These are phyloP conservation scores for Boletus sp. DNA, from an alignment of 768 basidiomycete species.

Conservation along the genomic window DNA sequence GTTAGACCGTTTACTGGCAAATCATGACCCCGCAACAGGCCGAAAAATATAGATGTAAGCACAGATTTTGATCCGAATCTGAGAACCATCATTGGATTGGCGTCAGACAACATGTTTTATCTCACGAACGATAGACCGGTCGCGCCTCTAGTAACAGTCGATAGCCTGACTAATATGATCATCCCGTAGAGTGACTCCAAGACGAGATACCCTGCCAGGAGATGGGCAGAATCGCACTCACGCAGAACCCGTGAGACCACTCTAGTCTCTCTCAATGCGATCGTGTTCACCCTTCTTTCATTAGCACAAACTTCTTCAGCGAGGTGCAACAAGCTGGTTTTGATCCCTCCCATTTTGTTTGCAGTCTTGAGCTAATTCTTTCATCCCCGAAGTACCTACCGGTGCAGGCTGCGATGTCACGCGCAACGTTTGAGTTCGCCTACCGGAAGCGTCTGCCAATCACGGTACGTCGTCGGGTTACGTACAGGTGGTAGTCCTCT, in stretches of 20 bases:
- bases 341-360: conserved; percentile 49
- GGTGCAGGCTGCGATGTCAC: too few relatives aligned
- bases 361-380: too few relatives aligned
- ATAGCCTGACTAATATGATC: background rate
- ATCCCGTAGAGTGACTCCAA: conserved; percentile 34
- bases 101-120: conserved; percentile 48
- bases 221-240: conserved; percentile 38
- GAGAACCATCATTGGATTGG: background rate
- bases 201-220: conserved; percentile 35
- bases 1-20: conserved; percentile 59
- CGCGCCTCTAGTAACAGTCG: background rate
- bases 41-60: conserved; percentile 41
- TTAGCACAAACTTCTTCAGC: conserved; percentile 30
- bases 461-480: too few relatives aligned
- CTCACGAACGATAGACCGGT: conserved; percentile 42
- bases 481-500: too few relatives aligned
- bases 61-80: background rate
- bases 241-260: conserved; percentile 35
- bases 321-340: conserved; percentile 47
- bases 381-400: too few relatives aligned
- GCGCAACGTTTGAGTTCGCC: too few relatives aligned
- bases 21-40: conserved; percentile 52
- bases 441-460: too few relatives aligned
- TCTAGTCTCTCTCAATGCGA: background rate
- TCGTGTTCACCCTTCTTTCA: background rate